Conservation (phyloP, 306 rosid genomes). For the Fragaria nilgerrensis region DNA sequence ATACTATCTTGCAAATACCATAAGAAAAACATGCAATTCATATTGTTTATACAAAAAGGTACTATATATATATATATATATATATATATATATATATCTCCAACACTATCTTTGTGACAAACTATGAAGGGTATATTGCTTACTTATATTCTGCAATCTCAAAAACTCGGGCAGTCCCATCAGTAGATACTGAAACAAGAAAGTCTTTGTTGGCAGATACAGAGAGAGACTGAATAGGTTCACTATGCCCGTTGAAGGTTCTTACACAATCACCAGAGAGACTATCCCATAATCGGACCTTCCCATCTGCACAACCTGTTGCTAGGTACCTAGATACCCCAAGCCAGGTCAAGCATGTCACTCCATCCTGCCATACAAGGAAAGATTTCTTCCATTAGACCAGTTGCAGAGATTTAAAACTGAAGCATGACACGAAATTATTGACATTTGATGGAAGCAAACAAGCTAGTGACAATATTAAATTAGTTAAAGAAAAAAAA, state of each 20-base stretch:
- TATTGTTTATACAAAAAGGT: not conserved
- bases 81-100: not conserved
- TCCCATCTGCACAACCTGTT: conserved; percentile 77
- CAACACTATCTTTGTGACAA: not conserved
- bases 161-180: conserved; percentile 78
- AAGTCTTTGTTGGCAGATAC: conserved; percentile 57
- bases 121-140: conserved; percentile 2
- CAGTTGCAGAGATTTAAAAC: not conserved
- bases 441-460: not conserved
- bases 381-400: conserved; percentile 18
- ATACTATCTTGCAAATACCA: not conserved
- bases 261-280: conserved; percentile 73
- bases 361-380: conserved; percentile 61
- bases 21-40: not conserved
- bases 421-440: not conserved
- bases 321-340: conserved; percentile 56
- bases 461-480: conserved; percentile 1
- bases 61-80: not conserved
- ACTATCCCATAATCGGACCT: conserved; percentile 75
- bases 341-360: conserved; percentile 77
- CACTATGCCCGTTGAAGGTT: conserved; percentile 63
- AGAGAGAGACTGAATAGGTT: conserved; percentile 61
- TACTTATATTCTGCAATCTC: conserved; percentile 52
- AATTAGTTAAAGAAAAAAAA: conserved; percentile 2
- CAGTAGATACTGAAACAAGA: conserved; percentile 71